These are phyloP conservation scores for Punica granatum DNA, from an alignment of 345 rosid species.

Conservation along the genomic window DNA sequence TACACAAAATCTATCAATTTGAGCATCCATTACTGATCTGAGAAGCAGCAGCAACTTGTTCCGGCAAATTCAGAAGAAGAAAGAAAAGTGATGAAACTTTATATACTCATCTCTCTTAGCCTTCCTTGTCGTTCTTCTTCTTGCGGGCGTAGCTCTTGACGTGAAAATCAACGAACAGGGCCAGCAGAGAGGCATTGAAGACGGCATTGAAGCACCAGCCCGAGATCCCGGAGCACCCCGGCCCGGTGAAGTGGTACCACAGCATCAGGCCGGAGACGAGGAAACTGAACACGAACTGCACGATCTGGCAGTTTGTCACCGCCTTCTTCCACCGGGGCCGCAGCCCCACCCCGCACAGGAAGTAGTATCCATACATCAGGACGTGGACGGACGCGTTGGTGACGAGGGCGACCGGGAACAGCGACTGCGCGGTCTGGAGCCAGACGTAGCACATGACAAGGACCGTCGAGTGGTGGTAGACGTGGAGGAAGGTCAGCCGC, in stretches of 20 bases:
- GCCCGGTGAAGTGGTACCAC: constrained; percentile 36
- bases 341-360: constrained; percentile 35
- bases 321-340: constrained; percentile 59
- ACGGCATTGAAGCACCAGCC: constrained; percentile 50
- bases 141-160: constrained; percentile 27
- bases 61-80: too few species aligned
- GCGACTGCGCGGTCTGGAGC: constrained; percentile 35
- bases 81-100: too few species aligned
- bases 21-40: too few species aligned
- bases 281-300: constrained; percentile 51
- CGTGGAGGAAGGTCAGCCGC: constrained; percentile 60
- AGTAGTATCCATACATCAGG: constrained; percentile 54
- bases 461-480: constrained; percentile 61
- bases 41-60: too few species aligned
- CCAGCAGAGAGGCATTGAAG: constrained; percentile 44
- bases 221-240: constrained; percentile 52
- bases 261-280: constrained; percentile 27
- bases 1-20: too few species aligned
- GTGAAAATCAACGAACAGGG: constrained; percentile 45
- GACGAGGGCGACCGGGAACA: constrained; percentile 44
- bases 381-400: constrained; percentile 51
- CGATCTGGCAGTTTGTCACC: constrained; percentile 54
- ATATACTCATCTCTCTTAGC: too few species aligned
- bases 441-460: constrained; percentile 53
- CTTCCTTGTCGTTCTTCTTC: constrained; percentile 6